phyloP scores from a whole-genome alignment of 2,329 filamentous ascomycete species.

The Apiospora koreana region DNA sequence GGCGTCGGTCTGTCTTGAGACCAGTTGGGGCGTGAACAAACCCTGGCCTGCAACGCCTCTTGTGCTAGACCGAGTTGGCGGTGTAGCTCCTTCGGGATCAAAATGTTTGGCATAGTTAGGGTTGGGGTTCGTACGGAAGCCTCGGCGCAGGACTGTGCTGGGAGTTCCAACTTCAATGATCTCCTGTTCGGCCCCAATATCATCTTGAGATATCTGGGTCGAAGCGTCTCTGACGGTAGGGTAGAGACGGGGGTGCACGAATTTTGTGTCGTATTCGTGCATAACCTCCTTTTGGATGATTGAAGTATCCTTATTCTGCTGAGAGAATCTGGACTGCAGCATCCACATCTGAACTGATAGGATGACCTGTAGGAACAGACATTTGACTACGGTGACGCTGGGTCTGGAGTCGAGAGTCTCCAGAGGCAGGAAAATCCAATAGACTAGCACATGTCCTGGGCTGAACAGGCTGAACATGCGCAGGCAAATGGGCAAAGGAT shows the following conservation, averaged over 20 bases:
- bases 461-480: conserved; percentile 89
- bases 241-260: conserved; percentile 86
- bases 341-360: conserved; percentile 77
- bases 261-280: conserved; percentile 95
- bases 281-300: conserved; percentile 90
- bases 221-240: conserved; percentile 75
- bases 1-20: conserved; percentile 34
- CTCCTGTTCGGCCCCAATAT: conserved; percentile 42
- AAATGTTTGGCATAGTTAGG: conserved; percentile 75
- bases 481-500: conserved; percentile 82
- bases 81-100: conserved; percentile 58
- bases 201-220: conserved; percentile 68
- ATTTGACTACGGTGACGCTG: conserved; percentile 82
- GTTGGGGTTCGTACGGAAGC: conserved; percentile 82
- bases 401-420: conserved; percentile 74
- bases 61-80: conserved; percentile 37
- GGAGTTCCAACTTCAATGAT: conserved; percentile 54
- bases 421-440: conserved; percentile 84
- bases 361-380: conserved; percentile 72
- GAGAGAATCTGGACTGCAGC: conserved; percentile 72
- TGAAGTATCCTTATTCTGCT: conserved; percentile 81
- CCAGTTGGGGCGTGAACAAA: conserved; percentile 43
- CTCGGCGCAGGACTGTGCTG: conserved; percentile 66
- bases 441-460: conserved; percentile 88
- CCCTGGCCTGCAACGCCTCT: conserved; percentile 37